Conservation (phyloP, 129 eudicot species). For the Tagetes erecta region DNA sequence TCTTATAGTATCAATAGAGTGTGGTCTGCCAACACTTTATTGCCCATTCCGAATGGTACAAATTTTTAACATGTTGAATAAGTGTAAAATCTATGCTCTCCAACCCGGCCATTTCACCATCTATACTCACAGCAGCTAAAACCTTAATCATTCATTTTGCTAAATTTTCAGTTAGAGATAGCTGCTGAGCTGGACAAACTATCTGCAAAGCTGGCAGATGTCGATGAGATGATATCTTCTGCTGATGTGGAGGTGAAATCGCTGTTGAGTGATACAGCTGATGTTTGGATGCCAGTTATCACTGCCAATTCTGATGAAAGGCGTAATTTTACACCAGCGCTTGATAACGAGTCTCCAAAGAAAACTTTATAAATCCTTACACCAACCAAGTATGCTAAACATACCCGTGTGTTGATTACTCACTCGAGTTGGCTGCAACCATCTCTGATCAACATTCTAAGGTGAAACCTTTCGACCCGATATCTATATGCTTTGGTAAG, state of each 20-base stretch:
- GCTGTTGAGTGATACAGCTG: constrained; percentile 82
- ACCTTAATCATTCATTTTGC: background rate
- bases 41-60: background rate
- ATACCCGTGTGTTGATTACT: background rate
- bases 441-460: background rate
- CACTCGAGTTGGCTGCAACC: background rate
- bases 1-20: too few relatives aligned
- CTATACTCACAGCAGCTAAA: background rate
- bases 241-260: constrained; percentile 79
- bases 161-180: constrained; percentile 56
- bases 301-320: constrained; percentile 88
- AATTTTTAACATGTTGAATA: background rate
- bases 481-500: constrained; percentile 4
- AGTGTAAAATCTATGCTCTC: background rate
- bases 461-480: background rate
- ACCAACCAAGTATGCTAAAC: background rate
- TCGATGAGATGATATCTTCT: constrained; percentile 90
- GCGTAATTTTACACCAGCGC: constrained; percentile 51
- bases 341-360: constrained; percentile 27
- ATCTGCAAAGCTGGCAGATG: constrained; percentile 79
- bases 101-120: background rate
- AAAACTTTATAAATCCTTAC: background rate
- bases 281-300: constrained; percentile 93
- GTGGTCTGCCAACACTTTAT: too few relatives aligned
- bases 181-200: constrained; percentile 80